Base-by-base conservation (phyloP, 2,329 filamentous ascomycete species). In the Pseudodiploospora longispora region DNA sequence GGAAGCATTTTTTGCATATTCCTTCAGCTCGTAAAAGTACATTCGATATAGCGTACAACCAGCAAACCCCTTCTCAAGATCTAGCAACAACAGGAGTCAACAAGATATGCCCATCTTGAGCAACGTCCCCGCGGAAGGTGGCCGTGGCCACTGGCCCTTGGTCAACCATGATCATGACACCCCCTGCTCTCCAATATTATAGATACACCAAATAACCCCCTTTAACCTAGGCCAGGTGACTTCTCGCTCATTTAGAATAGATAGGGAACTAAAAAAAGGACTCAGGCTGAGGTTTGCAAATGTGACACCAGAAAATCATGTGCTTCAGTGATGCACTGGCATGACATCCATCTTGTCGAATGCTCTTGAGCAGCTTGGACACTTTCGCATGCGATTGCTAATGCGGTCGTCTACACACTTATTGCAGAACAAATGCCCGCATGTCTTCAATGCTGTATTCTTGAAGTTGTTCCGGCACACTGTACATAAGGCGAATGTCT, bases 391-490 rank as follows among this genome's bases (percentile, higher is more conserved):
- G 32, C 93, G 85, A 58, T 93, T 95, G 38, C 80, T 81, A 49
- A 96, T 82, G 46, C 93, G 83, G 58, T 94, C 85, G 52, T 95
- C 87, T 27, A 97, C 85, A 61, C 93, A 98, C 39, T 82, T 76
- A 59, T 83, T 83, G 75, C 93, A 98, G 65, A 97, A 95, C 40
- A 95, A 79, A 64, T 98, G 93, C 2, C 93, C 93, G 63, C 93
- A 98, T 1, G 87, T 89, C 68, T 93, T 94, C 62, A 98, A 77
- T 7, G 84, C 85, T 1, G 90, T 95, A 59, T 97, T 88, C 66
- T 97, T 97, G 70, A 96, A 90, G 54, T 91, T 87, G 58, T 81
- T 84, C 54, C 88, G 87, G 69, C 94, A 98, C 41, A 97, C 87
- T 8, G 88, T 87, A 70, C 93, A 98, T 41, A 95, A 80, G 32